Percentiles rank a stretch among this genome's conserved stretches.
phyloP scores from a whole-genome alignment of 2,329 filamentous ascomycete genomes.

The Zymoseptoria pseudotritici region DNA sequence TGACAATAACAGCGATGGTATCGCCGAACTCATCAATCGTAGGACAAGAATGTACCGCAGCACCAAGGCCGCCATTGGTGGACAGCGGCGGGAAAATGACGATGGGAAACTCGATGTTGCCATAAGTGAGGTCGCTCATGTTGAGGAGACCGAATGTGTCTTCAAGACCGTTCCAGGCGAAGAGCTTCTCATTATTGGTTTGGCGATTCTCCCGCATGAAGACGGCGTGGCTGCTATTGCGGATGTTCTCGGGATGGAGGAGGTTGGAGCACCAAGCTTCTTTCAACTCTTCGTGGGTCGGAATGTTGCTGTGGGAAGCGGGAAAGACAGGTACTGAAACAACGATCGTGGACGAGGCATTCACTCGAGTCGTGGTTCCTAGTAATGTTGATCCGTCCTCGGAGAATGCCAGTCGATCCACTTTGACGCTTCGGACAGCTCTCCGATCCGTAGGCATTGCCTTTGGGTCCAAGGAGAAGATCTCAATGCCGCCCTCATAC shows the following conservation, averaged over 20 bases:
- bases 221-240: slow-evolving; percentile 31
- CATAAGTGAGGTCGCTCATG: slow-evolving; percentile 29
- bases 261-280: slow-evolving; percentile 34
- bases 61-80: slow-evolving; percentile 31
- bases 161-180: slow-evolving; percentile 32
- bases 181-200: slow-evolving; percentile 28
- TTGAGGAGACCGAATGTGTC: slow-evolving; percentile 32
- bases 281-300: slow-evolving; percentile 31
- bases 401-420: slow-evolving; percentile 31
- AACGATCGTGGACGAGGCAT: slow-evolving; percentile 29
- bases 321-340: slow-evolving; percentile 32
- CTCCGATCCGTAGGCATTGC: slow-evolving; percentile 37
- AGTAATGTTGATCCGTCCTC: slow-evolving; percentile 31
- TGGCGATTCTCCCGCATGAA: slow-evolving; percentile 28
- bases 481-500: slow-evolving; percentile 79
- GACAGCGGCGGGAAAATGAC: slow-evolving; percentile 32
- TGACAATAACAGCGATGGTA: slow-evolving; percentile 33
- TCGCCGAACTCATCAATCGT: slow-evolving; percentile 31
- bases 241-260: slow-evolving; percentile 32
- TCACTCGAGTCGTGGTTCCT: slow-evolving; percentile 31
- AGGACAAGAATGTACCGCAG: slow-evolving; percentile 31
- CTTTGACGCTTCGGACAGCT: slow-evolving; percentile 28
- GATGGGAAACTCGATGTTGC: slow-evolving; percentile 32
- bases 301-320: slow-evolving; percentile 20
- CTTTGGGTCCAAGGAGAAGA: slow-evolving; percentile 63